phyloP scores from a whole-genome alignment of 768 basidiomycete species.

The Fomitopsis serialis region DNA sequence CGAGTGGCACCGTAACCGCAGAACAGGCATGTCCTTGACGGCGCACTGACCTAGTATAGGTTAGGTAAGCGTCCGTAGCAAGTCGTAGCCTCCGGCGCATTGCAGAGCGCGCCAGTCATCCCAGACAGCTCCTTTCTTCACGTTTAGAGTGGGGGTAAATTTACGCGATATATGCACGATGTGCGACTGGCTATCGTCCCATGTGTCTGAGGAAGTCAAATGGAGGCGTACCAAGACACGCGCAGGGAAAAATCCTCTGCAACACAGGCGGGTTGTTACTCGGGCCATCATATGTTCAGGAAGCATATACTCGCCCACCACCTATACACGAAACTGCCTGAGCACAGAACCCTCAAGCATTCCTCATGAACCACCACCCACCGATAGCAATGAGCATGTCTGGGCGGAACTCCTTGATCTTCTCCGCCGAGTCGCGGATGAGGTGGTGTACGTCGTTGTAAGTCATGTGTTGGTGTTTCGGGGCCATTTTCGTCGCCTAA shows the following conservation, averaged over 20 bases:
- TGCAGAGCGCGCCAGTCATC: too few relatives aligned
- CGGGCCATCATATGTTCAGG: slow-evolving; percentile 7
- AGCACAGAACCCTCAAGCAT: neutral
- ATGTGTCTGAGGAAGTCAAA: too few relatives aligned
- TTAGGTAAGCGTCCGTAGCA: too few relatives aligned
- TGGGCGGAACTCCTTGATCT: slow-evolving; percentile 81
- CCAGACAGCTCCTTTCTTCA: too few relatives aligned
- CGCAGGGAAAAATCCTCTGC: slow-evolving; percentile 92
- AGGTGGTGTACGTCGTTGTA: slow-evolving; percentile 94
- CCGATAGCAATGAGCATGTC: slow-evolving; percentile 83
- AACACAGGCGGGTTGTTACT: slow-evolving; percentile 8
- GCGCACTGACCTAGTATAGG: too few relatives aligned
- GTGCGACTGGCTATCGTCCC: too few relatives aligned
- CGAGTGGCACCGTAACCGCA: too few relatives aligned
- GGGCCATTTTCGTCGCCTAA: slow-evolving; percentile 8
- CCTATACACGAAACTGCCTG: slow-evolving; percentile 35
- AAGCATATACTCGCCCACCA: slow-evolving; percentile 62
- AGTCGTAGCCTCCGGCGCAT: too few relatives aligned
- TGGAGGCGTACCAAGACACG: slow-evolving; percentile 63
- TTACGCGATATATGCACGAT: too few relatives aligned
- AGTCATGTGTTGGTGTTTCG: slow-evolving; percentile 65
- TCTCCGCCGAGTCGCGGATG: slow-evolving; percentile 59
- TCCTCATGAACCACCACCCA: slow-evolving; percentile 25
- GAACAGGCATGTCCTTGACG: too few relatives aligned
- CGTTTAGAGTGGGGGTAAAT: too few relatives aligned